A percentile compares a stretch with the other conserved stretches of the same genome.
These are phyloP conservation scores for Aspergillus sclerotiicarbonarius DNA, from an alignment of 495 filamentous ascomycete genomes.

Conservation along the genomic window DNA sequence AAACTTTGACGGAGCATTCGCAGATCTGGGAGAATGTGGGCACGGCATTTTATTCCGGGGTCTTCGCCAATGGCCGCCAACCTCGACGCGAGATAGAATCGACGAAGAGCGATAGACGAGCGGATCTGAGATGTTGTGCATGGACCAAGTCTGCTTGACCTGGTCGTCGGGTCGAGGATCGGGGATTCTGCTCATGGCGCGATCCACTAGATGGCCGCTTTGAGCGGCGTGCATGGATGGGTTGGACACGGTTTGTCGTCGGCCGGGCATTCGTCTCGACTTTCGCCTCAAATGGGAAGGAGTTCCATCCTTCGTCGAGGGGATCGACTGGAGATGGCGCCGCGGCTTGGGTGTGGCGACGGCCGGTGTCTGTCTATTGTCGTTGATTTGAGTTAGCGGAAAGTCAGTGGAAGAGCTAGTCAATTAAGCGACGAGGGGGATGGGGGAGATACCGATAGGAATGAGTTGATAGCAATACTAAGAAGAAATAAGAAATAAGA, in stretches of 20 bases:
- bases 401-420: no score
- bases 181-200: neutral
- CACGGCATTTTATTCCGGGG: neutral
- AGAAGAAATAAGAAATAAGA: no score
- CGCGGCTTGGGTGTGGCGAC: no score
- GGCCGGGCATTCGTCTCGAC: neutral
- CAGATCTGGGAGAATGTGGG: neutral
- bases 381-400: no score
- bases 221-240: neutral
- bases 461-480: no score
- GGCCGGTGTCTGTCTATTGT: no score
- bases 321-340: no score
- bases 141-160: neutral
- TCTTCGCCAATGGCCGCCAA: neutral
- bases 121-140: constrained; percentile 3
- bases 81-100: neutral
- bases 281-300: no score
- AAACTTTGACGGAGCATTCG: neutral
- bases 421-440: no score
- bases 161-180: neutral
- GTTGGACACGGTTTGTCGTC: no score
- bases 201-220: constrained; percentile 4
- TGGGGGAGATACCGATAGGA: no score
- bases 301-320: no score
- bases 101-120: neutral